A percentile compares a stretch with the other conserved stretches of the same genome.
Evolutionary conservation across 2,329 filamentous ascomycete species (phyloP).

Genomic region (Emericellopsis cladophorae): DNA sequence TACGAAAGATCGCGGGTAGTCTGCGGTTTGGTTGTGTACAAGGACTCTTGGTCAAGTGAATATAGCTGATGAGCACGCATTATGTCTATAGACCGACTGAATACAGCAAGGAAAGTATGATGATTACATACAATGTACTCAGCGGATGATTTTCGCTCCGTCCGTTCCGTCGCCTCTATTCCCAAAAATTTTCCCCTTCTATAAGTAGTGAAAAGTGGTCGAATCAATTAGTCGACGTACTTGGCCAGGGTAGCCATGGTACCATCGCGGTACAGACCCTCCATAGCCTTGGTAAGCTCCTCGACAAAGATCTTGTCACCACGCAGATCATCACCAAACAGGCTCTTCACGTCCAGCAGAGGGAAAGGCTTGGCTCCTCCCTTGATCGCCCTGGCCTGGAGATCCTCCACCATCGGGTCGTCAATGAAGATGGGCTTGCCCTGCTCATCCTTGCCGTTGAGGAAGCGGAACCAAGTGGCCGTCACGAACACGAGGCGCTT

Average conservation of each 20-base stretch:
- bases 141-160: too few species aligned
- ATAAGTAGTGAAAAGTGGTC: too few species aligned
- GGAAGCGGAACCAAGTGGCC: constrained; percentile 36
- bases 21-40: too few species aligned
- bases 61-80: too few species aligned
- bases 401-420: constrained; percentile 34
- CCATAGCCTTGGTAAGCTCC: constrained; percentile 32
- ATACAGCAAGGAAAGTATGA: too few species aligned
- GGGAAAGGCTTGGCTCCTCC: constrained; percentile 26
- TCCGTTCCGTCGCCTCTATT: too few species aligned
- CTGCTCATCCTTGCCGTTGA: constrained; percentile 34
- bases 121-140: too few species aligned
- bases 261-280: constrained; percentile 31
- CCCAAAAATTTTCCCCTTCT: too few species aligned
- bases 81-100: too few species aligned
- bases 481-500: constrained; percentile 34
- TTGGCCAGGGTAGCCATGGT: constrained; percentile 35
- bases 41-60: too few species aligned
- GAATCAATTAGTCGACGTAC: constrained; percentile 20
- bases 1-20: too few species aligned
- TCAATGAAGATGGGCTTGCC: constrained; percentile 27
- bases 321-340: constrained; percentile 39
- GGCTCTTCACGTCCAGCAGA: constrained; percentile 29
- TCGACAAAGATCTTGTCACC: constrained; percentile 31
- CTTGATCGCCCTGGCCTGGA: constrained; percentile 28